These are phyloP conservation scores for Avena atlantica DNA, from an alignment of 176 grass and related monocot species.

Conservation along the genomic window DNA sequence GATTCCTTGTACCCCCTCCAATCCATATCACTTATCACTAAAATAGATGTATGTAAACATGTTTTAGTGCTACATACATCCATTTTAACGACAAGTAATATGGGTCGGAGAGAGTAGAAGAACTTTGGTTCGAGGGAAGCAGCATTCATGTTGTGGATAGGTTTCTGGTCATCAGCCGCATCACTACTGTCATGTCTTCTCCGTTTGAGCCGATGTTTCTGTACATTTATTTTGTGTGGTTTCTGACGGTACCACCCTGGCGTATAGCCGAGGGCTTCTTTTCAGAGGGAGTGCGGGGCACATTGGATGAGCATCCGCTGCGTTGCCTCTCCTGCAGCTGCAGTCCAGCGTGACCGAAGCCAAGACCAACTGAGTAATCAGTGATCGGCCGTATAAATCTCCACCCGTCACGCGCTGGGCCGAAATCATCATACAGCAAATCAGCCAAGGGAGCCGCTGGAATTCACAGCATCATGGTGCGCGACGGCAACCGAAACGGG, in stretches of 20 bases:
- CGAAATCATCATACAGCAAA: neutral
- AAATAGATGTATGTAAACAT: too few relatives aligned
- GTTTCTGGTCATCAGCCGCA: neutral
- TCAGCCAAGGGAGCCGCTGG: neutral
- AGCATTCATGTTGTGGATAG: neutral
- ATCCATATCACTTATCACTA: too few relatives aligned
- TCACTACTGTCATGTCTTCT: neutral
- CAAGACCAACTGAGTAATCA: neutral
- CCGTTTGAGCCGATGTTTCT: neutral
- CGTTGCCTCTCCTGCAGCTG: neutral
- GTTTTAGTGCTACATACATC: too few relatives aligned
- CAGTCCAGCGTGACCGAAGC: neutral
- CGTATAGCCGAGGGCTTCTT: neutral
- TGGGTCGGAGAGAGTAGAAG: neutral
- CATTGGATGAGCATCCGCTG: neutral
- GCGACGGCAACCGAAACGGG: neutral
- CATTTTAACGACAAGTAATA: too few relatives aligned
- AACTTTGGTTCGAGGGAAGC: neutral
- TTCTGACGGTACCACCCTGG: neutral
- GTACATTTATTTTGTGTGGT: neutral
- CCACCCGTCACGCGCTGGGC: neutral
- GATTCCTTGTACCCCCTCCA: neutral
- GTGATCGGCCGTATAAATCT: neutral
- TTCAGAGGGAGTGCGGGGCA: neutral
- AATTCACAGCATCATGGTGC: slow-evolving; percentile 16